phyloP scores from a whole-genome alignment of 305 asterid species.

The Fraxinus ornus region DNA sequence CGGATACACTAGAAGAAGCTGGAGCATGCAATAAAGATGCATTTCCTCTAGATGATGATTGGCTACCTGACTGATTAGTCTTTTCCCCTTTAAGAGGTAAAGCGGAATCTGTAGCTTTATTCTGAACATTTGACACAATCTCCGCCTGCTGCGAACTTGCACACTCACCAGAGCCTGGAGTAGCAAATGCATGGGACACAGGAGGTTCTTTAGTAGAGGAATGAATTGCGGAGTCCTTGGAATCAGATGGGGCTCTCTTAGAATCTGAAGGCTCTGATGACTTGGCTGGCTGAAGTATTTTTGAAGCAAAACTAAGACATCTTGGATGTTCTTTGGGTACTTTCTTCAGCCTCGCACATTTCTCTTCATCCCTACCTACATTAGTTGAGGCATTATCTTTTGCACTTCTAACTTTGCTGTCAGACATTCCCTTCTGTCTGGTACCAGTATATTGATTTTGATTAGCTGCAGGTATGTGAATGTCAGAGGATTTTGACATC shows the following conservation, averaged over 20 bases:
- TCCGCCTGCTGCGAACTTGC: slow-evolving; percentile 45
- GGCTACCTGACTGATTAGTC: slow-evolving; percentile 46
- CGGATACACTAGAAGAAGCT: slow-evolving; percentile 53
- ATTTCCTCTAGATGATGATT: slow-evolving; percentile 55
- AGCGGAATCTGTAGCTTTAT: slow-evolving; percentile 44
- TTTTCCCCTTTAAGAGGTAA: slow-evolving; percentile 64
- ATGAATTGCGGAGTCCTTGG: slow-evolving; percentile 44
- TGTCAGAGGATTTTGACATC: slow-evolving; percentile 46
- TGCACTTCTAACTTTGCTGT: slow-evolving; percentile 39
- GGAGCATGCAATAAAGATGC: slow-evolving; percentile 51
- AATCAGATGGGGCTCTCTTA: slow-evolving; percentile 50
- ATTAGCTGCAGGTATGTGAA: slow-evolving; percentile 29
- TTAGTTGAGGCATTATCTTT: slow-evolving; percentile 42
- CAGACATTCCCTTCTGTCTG: slow-evolving; percentile 50
- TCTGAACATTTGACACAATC: slow-evolving; percentile 44
- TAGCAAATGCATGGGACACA: slow-evolving; percentile 34
- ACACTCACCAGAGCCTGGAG: slow-evolving; percentile 48
- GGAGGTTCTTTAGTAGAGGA: slow-evolving; percentile 49
- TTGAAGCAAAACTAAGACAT: slow-evolving; percentile 38
- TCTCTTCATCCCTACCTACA: slow-evolving; percentile 52
- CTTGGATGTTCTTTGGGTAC: slow-evolving; percentile 58
- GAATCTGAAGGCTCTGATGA: slow-evolving; percentile 49
- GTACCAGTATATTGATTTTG: slow-evolving; percentile 40
- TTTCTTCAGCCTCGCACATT: slow-evolving; percentile 59
- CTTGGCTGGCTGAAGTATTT: slow-evolving; percentile 49